Evolutionary conservation across 2,329 filamentous ascomycete species (phyloP).

Genomic region (Phaeoacremonium minimum): DNA sequence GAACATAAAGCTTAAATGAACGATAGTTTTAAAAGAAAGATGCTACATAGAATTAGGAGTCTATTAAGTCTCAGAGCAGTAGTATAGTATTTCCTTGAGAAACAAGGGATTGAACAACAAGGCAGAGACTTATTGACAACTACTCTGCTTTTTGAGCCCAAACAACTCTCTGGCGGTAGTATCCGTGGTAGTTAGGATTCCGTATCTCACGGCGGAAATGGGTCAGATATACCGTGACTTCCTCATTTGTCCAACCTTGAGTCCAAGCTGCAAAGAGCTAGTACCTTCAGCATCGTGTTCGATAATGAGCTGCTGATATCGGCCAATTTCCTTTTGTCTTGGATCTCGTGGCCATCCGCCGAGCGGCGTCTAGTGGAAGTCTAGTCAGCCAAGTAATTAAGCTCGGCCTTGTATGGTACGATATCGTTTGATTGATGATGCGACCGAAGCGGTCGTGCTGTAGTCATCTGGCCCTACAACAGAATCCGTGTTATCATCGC

Average conservation of each 20-base stretch:
- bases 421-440: slow-evolving; percentile 9
- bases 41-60: no score
- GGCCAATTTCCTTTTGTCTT: slow-evolving; percentile 18
- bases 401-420: slow-evolving; percentile 10
- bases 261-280: slow-evolving; percentile 26
- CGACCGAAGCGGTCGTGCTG: slow-evolving; percentile 9
- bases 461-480: slow-evolving; percentile 7
- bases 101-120: no score
- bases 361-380: slow-evolving; percentile 15
- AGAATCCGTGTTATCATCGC: slow-evolving; percentile 8
- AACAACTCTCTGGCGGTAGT: not conserved
- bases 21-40: no score
- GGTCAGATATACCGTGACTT: slow-evolving; percentile 26
- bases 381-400: no score
- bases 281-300: slow-evolving; percentile 9
- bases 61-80: no score
- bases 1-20: no score
- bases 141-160: not conserved
- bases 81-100: no score
- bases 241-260: slow-evolving; percentile 25
- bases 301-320: slow-evolving; percentile 5
- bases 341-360: slow-evolving; percentile 21
- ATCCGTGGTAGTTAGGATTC: not conserved
- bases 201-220: slow-evolving; percentile 9
- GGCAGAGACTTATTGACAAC: no score